Evolutionary conservation across 2,329 filamentous ascomycete genomes (phyloP), one percentile per base, ranked within the genome.

Genomic region (Chaetomiaceae sp.): DNA sequence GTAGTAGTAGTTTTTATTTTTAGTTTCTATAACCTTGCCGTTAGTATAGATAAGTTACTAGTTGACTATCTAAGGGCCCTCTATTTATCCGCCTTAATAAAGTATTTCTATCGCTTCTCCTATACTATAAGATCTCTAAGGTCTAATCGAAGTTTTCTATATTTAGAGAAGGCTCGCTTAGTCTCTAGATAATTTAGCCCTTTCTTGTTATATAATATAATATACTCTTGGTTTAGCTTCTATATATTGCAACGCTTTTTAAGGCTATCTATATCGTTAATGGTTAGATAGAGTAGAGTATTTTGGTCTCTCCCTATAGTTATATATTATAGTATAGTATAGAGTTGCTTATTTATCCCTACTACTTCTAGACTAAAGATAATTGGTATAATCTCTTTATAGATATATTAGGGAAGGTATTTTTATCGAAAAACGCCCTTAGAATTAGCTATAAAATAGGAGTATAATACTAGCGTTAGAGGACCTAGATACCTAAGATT

Each of bases 321-420:
- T 2, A 14, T 13, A 10, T 13, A n/a, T 23, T 16, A 14, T 29
- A 42, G 11, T n/a, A 42, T 42, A 29, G 5, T 14, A n/a, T 42
- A 18, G 14, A 42, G 40, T 4, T 21, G 21, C 40, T 42, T n/a
- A 23, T 42, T 42, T 42, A 14, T 29, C 40, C 25, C 21, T 42
- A 23, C 40, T 42, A 10, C 40, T 42, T 42, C 40, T 42, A 18
- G 40, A 42, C 40, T 14, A 42, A 42, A 42, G 25, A 42, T 42
- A 14, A 42, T 42, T 14, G 21, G 23, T 14, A 42, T 42, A 29
- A 42, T 42, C 40, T 42, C 40, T 27, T 42, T 37, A 11, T 20
- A 20, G 20, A 42, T 42, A 16, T 42, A 13, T 25, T 29, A 16
- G 29, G 38, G 38, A 42, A 42, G 38, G 21, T 42, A 42, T 7